Conservation (phyloP, 2,329 filamentous ascomycete genomes). For the Paecilomyces dactylethromorphus region DNA sequence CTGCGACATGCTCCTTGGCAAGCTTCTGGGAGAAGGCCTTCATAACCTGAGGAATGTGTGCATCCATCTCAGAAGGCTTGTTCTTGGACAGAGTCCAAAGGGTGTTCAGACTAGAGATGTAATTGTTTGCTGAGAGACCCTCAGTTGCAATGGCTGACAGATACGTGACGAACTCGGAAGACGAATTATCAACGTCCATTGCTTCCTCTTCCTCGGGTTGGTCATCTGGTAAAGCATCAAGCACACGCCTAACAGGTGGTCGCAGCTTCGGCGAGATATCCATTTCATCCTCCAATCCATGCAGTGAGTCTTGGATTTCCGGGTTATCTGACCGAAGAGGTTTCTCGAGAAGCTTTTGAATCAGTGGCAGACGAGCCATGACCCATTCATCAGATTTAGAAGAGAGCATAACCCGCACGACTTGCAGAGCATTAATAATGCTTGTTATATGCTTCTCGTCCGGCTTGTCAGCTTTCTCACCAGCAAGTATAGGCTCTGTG, state of each 20-base stretch:
- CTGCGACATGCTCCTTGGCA: slow-evolving; percentile 81
- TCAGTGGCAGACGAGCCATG: slow-evolving; percentile 62
- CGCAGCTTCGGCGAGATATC: slow-evolving; percentile 66
- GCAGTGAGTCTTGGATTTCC: slow-evolving; percentile 88
- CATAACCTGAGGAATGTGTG: slow-evolving; percentile 82
- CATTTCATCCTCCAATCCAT: slow-evolving; percentile 63
- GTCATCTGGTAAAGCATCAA: slow-evolving; percentile 84
- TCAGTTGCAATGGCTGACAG: slow-evolving; percentile 83
- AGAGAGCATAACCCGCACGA: slow-evolving; percentile 82
- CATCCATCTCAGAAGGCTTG: slow-evolving; percentile 79
- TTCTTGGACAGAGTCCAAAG: slow-evolving; percentile 85
- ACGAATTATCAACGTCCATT: slow-evolving; percentile 65
- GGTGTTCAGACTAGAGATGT: slow-evolving; percentile 84
- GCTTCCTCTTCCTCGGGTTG: slow-evolving; percentile 75
- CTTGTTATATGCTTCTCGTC: slow-evolving; percentile 78
- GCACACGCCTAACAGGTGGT: slow-evolving; percentile 71
- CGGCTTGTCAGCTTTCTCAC: slow-evolving; percentile 76
- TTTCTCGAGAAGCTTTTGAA: slow-evolving; percentile 88
- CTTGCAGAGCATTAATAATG: slow-evolving; percentile 90
- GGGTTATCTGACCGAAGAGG: slow-evolving; percentile 79
- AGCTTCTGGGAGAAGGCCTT: slow-evolving; percentile 89
- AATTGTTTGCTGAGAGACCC: slow-evolving; percentile 71
- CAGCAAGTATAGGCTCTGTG: slow-evolving; percentile 75
- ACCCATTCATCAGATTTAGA: slow-evolving; percentile 90
- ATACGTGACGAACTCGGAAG: slow-evolving; percentile 80